Conservation (phyloP, 129 eudicot genomes). For the Gnaphalium uliginosum region DNA sequence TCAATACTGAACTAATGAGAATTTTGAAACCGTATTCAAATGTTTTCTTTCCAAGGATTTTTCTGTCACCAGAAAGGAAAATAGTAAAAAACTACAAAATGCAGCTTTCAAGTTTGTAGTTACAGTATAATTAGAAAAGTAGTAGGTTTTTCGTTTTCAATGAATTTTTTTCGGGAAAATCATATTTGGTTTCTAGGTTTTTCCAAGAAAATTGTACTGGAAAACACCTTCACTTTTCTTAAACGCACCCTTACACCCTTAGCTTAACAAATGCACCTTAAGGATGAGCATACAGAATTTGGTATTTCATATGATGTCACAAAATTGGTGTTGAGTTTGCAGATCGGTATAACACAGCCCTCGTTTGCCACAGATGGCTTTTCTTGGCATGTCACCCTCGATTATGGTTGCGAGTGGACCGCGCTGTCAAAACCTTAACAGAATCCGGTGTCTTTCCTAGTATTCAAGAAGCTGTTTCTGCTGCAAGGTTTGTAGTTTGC, state of each 20-base stretch:
- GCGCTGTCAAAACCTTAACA: slow-evolving; percentile 54
- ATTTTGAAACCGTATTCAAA: no score
- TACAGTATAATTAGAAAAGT: no score
- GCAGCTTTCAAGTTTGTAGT: no score
- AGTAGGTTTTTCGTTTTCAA: no score
- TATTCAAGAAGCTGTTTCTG: slow-evolving; percentile 83
- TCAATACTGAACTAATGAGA: no score
- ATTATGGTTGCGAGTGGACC: slow-evolving; percentile 91
- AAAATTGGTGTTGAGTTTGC: slow-evolving; percentile 70
- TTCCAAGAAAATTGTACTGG: no score
- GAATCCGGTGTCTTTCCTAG: slow-evolving; percentile 75
- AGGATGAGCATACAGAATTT: neutral
- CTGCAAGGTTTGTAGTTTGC: slow-evolving; percentile 70
- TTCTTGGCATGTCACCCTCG: slow-evolving; percentile 98
- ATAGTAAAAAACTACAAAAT: no score
- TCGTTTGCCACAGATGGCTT: slow-evolving; percentile 99
- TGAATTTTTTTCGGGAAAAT: no score
- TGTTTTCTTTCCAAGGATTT: no score
- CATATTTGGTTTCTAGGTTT: neutral
- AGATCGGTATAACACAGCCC: slow-evolving; percentile 99
- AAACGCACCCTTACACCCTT: neutral
- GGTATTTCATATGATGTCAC: slow-evolving; percentile 37
- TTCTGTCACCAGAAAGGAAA: no score
- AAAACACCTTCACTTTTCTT: no score
- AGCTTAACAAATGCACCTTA: neutral